Evolutionary conservation across 768 basidiomycete species (phyloP).

Genomic region (Amanita molliuscula): DNA sequence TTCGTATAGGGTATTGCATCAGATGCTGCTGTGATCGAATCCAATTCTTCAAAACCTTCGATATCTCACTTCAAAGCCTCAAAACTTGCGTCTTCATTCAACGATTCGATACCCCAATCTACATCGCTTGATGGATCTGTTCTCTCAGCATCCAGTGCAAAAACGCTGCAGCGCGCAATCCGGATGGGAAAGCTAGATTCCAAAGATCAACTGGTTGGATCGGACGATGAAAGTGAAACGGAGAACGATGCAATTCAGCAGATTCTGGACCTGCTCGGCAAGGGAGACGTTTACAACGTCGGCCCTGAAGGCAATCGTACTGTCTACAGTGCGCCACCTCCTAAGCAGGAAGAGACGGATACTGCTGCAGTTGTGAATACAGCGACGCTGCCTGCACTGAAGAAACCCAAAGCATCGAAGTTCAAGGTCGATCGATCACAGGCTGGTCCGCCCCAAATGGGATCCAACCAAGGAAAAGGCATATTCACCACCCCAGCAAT

Average conservation of each 20-base stretch:
- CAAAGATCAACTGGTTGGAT: constrained; percentile 37
- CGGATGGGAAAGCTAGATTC: constrained; percentile 46
- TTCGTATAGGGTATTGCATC: constrained; percentile 26
- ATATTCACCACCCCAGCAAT: not conserved
- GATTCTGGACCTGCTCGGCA: constrained; percentile 38
- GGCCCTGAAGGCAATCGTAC: constrained; percentile 32
- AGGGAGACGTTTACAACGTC: constrained; percentile 41
- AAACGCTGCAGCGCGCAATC: constrained; percentile 41
- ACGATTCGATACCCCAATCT: constrained; percentile 22
- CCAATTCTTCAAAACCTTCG: constrained; percentile 31
- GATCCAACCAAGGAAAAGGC: not conserved
- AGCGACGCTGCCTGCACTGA: constrained; percentile 17
- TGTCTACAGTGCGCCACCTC: constrained; percentile 17
- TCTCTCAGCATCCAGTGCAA: constrained; percentile 33
- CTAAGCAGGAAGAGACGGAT: not conserved
- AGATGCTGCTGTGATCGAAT: constrained; percentile 12
- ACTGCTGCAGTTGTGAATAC: not conserved
- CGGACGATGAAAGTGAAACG: constrained; percentile 46
- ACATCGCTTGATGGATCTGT: constrained; percentile 32
- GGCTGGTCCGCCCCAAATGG: constrained; percentile 14
- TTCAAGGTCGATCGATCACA: constrained; percentile 36
- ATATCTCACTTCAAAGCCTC: constrained; percentile 61
- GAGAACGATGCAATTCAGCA: constrained; percentile 41
- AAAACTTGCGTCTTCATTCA: constrained; percentile 39
- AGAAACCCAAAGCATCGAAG: constrained; percentile 32